Conservation (phyloP, 768 basidiomycete genomes). For the Lactarius quietus region DNA sequence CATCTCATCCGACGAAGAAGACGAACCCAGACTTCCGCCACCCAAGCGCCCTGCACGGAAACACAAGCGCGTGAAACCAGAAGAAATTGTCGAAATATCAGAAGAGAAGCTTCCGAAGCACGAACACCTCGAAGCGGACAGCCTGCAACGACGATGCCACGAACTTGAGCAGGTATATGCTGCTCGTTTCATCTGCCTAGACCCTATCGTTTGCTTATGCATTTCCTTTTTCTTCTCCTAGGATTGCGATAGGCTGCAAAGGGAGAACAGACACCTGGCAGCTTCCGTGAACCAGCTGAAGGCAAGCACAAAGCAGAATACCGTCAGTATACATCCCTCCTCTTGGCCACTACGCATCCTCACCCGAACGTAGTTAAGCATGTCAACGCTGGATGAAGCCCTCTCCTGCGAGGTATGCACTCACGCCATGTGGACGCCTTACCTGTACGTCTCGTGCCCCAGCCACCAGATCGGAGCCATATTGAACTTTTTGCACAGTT, state of each 20-base stretch:
- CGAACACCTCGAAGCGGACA: conserved; percentile 13
- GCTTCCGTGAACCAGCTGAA: conserved; percentile 12
- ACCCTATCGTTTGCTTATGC: not conserved
- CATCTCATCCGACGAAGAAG: conserved; percentile 23
- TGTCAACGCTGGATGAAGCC: conserved; percentile 44
- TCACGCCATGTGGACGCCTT: conserved; percentile 61
- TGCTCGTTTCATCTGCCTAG: not conserved
- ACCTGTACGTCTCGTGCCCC: conserved; percentile 44
- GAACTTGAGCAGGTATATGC: conserved; percentile 17
- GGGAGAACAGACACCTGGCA: conserved; percentile 7
- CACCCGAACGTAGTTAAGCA: conserved; percentile 8
- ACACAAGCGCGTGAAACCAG: conserved; percentile 1
- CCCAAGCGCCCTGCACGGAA: conserved; percentile 6
- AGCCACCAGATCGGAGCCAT: not conserved
- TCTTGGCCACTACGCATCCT: not conserved
- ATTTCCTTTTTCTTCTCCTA: not conserved
- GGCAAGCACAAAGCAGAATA: conserved; percentile 14
- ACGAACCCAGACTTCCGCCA: not conserved
- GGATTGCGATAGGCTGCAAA: conserved; percentile 13
- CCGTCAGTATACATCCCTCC: conserved; percentile 6
- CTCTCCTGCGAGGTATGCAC: conserved; percentile 65
- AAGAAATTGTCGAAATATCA: conserved; percentile 11
- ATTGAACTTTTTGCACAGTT: conserved; percentile 37
- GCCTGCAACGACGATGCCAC: conserved; percentile 7
- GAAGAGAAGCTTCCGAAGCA: conserved; percentile 13